A percentile compares a stretch with the other conserved stretches of the same genome.
These are phyloP conservation scores for Phytopythium sindhum DNA, from an alignment of 352 stramenopile genomes.

Conservation along the genomic window DNA sequence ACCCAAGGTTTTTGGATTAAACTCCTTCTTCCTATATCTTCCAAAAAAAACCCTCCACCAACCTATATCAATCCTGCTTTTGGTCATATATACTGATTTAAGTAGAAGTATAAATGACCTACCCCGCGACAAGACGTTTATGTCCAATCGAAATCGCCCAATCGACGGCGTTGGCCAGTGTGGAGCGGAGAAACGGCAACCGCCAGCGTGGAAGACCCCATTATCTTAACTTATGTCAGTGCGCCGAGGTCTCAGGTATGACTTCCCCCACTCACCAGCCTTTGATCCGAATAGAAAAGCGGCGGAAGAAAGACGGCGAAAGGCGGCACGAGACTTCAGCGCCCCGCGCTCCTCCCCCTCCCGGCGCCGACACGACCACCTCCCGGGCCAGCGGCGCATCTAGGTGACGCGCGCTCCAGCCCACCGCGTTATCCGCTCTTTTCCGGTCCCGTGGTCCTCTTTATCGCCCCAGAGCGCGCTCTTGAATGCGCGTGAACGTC, in stretches of 20 bases:
- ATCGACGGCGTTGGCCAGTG: background rate
- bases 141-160: background rate
- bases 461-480: too few species aligned
- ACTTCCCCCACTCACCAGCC: background rate
- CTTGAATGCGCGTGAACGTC: slow-evolving; percentile 2
- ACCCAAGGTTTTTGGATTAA: background rate
- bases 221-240: background rate
- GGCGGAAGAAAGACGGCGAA: background rate
- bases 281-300: slow-evolving; percentile 5
- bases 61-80: too few species aligned
- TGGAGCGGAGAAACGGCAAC: background rate
- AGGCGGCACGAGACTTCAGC: background rate
- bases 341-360: background rate
- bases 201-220: background rate
- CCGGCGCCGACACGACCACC: background rate
- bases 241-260: background rate
- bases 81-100: too few species aligned
- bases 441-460: too few species aligned
- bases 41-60: too few species aligned
- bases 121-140: background rate
- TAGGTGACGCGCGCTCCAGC: background rate
- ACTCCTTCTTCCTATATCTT: background rate
- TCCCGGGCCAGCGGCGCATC: background rate
- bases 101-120: too few species aligned
- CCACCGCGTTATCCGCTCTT: background rate